phyloP scores from a whole-genome alignment of 257 asterid species.

The Henckelia pumila region DNA sequence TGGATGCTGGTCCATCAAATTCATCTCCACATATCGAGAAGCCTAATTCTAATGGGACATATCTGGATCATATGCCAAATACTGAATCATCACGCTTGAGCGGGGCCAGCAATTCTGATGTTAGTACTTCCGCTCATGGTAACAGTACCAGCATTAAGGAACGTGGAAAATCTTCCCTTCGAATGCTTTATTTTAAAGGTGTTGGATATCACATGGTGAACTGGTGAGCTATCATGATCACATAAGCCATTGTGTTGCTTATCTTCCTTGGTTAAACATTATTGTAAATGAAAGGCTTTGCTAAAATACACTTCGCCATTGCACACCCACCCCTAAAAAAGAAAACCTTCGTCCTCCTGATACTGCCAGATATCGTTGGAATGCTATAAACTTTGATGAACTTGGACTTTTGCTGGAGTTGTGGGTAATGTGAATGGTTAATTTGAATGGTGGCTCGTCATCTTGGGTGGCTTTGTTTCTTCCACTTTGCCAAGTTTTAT shows the following conservation, averaged over 20 bases:
- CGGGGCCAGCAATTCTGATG: slow-evolving; percentile 47
- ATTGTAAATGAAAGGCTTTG: background rate
- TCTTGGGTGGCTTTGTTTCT: background rate
- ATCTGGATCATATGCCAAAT: slow-evolving; percentile 39
- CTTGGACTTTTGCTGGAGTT: slow-evolving; percentile 3
- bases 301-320: too few species aligned
- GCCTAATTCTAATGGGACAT: slow-evolving; percentile 50
- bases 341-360: background rate
- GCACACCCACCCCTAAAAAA: background rate
- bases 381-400: background rate
- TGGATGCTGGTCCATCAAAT: slow-evolving; percentile 42
- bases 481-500: slow-evolving; percentile 9
- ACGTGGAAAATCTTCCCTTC: slow-evolving; percentile 64
- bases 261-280: slow-evolving; percentile 14
- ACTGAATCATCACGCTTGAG: slow-evolving; percentile 36
- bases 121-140: slow-evolving; percentile 56
- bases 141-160: slow-evolving; percentile 51
- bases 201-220: slow-evolving; percentile 97
- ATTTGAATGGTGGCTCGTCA: background rate
- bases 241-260: slow-evolving; percentile 13
- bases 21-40: slow-evolving; percentile 37
- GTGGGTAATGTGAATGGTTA: slow-evolving; percentile 12
- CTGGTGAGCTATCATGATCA: slow-evolving; percentile 61
- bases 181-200: slow-evolving; percentile 73
- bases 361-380: background rate